Conservation (phyloP, 225 moss, liverwort and hornwort species). For the Sphagnum tenellum region DNA sequence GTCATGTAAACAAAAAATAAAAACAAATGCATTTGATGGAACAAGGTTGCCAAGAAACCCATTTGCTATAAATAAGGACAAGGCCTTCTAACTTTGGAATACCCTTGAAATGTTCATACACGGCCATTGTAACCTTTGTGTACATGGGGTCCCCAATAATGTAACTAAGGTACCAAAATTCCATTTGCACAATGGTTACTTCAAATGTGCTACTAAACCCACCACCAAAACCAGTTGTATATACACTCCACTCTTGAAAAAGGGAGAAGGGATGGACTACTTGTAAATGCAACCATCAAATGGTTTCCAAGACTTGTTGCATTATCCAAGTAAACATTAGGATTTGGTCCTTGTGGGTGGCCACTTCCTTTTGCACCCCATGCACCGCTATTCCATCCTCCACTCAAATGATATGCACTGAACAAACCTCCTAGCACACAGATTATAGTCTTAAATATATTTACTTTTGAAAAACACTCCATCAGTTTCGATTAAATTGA, state of each 20-base stretch:
- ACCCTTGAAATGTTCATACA: constrained; percentile 75
- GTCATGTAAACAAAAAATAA: no score
- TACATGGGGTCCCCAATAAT: constrained; percentile 76
- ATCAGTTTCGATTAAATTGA: no score
- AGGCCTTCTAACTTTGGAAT: constrained; percentile 84
- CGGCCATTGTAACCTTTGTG: constrained; percentile 66
- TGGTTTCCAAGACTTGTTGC: constrained; percentile 86
- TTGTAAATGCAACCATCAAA: constrained; percentile 62
- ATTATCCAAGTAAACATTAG: constrained; percentile 53
- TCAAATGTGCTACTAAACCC: constrained; percentile 93
- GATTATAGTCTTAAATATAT: constrained; percentile 94
- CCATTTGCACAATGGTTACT: constrained; percentile 81
- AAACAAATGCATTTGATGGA: no score
- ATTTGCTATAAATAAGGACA: constrained; percentile 95
- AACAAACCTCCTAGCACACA: constrained; percentile 86
- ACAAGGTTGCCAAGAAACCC: constrained; percentile 1
- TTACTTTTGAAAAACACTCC: constrained; percentile 29
- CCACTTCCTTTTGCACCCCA: constrained; percentile 30
- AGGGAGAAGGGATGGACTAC: constrained; percentile 73
- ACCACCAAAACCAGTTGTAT: constrained; percentile 51
- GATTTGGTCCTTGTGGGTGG: constrained; percentile 34
- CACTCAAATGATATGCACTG: constrained; percentile 78
- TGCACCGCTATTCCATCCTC: constrained; percentile 20
- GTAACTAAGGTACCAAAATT: constrained; percentile 85
- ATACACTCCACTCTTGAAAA: constrained; percentile 53